Evolutionary conservation across 257 asterid species (phyloP), one percentile per base, ranked within the genome.

Genomic region (Schizonepeta tenuifolia): DNA sequence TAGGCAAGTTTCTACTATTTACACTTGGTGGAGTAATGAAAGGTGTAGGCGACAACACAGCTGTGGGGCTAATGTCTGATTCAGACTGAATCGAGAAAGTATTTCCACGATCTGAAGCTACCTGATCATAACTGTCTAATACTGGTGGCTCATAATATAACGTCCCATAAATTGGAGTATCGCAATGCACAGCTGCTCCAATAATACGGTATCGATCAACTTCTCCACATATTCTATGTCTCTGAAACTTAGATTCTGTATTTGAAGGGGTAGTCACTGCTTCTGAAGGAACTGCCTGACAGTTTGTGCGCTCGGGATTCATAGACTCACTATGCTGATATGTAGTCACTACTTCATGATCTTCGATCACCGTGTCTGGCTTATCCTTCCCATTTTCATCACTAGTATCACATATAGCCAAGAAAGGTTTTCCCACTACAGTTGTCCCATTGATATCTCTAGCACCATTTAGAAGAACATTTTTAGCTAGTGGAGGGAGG

Each of bases 61-160:
- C 77, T 6, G 69, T 64, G 54, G 86, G 81, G 65, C 88, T 80
- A 50, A 74, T 62, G 67, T 78, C 86, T 71, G 85, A 75, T 56
- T 74, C 89, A 33, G 85, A 74, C 67, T 74, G 86, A 75, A 50
- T 60, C 79, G 78, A 70, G 64, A 81, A 72, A 75, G 72, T 72
- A 82, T 75, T 80, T 36, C 72, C 80, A 63, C 79, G 75, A 67
- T 78, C 65, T 17, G 86, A 63, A 68, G 86, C 86, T 49, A 71
- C 57, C 57, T 80, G 79, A 50, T 63, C 58, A 72, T 77, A 77
- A 66, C 66, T 73, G 53, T 79, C 89, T 65, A 79, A 55, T 54
- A 63, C 77, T 3, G 94, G 99, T 66, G 96, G 95, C 79, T 85
- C 95, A 79, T 90, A 95, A 82, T 73, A 87, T 50, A 90, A 72